These are phyloP conservation scores for Fusarium pseudoanthophilum DNA, from an alignment of 2,329 filamentous ascomycete species.

Conservation along the genomic window DNA sequence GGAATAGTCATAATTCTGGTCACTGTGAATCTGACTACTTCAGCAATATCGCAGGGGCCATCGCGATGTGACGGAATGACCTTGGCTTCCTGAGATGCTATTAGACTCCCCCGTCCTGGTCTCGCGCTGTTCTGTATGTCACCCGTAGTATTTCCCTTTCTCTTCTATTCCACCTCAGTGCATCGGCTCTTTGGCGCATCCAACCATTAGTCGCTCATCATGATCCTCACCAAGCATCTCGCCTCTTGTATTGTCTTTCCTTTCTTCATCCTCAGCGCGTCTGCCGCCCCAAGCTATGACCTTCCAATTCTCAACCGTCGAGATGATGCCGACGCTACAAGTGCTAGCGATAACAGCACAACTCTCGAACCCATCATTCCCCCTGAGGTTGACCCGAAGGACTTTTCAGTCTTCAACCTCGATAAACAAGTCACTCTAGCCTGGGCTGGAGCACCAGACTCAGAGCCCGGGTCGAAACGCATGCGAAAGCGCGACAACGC, in stretches of 20 bases:
- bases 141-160: background rate
- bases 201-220: background rate
- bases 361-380: conserved; percentile 23
- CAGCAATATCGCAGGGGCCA: background rate
- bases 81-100: background rate
- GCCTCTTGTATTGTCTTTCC: background rate
- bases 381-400: conserved; percentile 7
- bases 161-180: background rate
- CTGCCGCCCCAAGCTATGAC: background rate
- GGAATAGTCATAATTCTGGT: background rate
- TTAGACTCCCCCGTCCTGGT: background rate
- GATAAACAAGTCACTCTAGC: conserved; percentile 1
- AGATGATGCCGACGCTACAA: background rate
- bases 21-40: background rate
- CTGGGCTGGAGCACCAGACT: conserved; percentile 16
- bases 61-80: background rate
- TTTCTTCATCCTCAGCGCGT: background rate
- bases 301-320: background rate
- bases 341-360: background rate
- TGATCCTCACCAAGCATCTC: background rate
- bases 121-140: background rate
- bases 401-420: conserved; percentile 1
- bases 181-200: accelerated
- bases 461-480: background rate
- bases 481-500: conserved; percentile 20